Conservation (phyloP, 805 yeast species). For the Kluyveromyces dobzhanskii region DNA sequence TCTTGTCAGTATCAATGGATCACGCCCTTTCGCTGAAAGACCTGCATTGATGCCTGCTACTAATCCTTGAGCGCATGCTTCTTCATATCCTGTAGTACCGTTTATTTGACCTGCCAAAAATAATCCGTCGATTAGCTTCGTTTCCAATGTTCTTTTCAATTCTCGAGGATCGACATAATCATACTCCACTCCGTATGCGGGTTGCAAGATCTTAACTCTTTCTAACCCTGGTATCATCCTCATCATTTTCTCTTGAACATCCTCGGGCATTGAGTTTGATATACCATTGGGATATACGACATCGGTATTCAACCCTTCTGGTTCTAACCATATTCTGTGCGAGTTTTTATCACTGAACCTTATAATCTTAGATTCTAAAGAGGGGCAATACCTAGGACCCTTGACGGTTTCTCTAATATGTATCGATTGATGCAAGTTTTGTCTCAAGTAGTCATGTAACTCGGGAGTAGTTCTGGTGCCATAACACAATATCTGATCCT, state of each 20-base stretch:
- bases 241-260: conserved; percentile 70
- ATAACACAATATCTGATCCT: conserved; percentile 59
- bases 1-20: conserved; percentile 51
- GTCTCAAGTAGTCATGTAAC: conserved; percentile 59
- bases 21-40: conserved; percentile 32
- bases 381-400: conserved; percentile 97
- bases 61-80: conserved; percentile 95
- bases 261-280: conserved; percentile 93
- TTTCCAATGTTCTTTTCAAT: conserved; percentile 65
- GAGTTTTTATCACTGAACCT: conserved; percentile 67
- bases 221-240: conserved; percentile 81
- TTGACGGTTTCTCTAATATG: conserved; percentile 91
- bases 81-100: conserved; percentile 98
- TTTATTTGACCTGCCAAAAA: conserved; percentile 95
- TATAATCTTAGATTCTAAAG: conserved; percentile 81
- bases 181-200: conserved; percentile 98
- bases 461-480: conserved; percentile 70
- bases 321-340: conserved; percentile 92
- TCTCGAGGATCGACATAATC: conserved; percentile 95
- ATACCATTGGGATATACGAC: conserved; percentile 96
- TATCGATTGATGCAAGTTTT: conserved; percentile 71
- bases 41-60: conserved; percentile 97
- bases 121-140: conserved; percentile 68
- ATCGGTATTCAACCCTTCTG: conserved; percentile 84
- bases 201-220: conserved; percentile 79